Conservation (phyloP, 495 filamentous ascomycete genomes). For the Geoglossum glabrum region DNA sequence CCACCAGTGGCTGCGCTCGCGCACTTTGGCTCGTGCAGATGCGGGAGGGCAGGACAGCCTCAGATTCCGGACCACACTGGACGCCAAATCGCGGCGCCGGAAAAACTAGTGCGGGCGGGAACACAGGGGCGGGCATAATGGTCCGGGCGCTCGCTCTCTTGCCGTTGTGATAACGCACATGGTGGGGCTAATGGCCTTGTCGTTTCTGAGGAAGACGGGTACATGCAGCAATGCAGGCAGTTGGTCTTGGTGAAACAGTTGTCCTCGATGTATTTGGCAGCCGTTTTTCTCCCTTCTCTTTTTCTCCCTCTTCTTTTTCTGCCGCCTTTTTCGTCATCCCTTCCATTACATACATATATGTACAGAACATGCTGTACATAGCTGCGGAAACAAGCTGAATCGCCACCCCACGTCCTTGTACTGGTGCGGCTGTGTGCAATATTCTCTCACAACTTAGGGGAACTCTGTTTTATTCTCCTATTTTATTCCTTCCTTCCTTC, state of each 20-base stretch:
- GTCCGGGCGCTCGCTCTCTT: neutral
- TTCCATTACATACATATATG: neutral
- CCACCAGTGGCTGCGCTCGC: neutral
- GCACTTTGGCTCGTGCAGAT: neutral
- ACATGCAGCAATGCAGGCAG: neutral
- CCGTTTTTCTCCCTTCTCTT: neutral
- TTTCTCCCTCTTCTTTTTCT: neutral
- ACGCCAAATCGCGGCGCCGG: neutral
- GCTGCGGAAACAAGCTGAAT: neutral
- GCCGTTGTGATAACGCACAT: neutral
- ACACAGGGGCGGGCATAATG: neutral
- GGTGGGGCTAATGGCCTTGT: neutral
- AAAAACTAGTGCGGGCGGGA: neutral
- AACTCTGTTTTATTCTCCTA: no score
- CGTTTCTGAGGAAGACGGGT: neutral
- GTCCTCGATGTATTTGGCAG: neutral
- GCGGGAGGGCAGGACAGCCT: neutral
- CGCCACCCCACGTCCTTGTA: neutral
- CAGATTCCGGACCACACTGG: neutral
- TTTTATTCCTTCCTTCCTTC: neutral
- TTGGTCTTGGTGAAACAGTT: constrained; percentile 1
- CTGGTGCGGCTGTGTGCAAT: neutral
- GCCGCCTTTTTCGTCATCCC: neutral
- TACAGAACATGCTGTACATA: neutral
- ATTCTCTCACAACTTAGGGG: neutral